phyloP scores from a whole-genome alignment of 164 flowering plant species.

The Euptelea pleiosperma region DNA sequence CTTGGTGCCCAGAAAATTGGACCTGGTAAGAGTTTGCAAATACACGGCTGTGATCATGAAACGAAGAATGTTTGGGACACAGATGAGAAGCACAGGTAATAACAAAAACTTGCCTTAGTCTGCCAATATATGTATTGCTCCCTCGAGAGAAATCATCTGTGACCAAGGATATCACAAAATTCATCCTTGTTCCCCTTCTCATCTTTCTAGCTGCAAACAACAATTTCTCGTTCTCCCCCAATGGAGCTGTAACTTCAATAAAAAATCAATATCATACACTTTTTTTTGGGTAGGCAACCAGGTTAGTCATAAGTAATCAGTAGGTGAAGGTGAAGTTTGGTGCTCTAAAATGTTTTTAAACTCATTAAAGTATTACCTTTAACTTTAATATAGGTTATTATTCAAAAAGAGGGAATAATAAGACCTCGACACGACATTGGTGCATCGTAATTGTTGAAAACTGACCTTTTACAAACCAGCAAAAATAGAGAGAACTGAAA shows the following conservation, averaged over 20 bases:
- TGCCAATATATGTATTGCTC: slow-evolving; percentile 59
- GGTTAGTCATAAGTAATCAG: too few species aligned
- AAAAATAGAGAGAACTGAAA: too few species aligned
- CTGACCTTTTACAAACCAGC: too few species aligned
- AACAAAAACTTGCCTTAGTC: slow-evolving; percentile 46
- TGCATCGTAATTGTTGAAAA: too few species aligned
- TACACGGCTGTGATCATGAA: slow-evolving; percentile 3
- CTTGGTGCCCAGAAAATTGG: slow-evolving; percentile 88
- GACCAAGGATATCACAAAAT: slow-evolving; percentile 60
- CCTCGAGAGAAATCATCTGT: slow-evolving; percentile 63
- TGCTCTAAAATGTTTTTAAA: too few species aligned
- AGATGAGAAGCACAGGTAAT: neutral
- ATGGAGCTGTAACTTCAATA: slow-evolving; percentile 22
- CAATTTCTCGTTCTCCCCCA: slow-evolving; percentile 48
- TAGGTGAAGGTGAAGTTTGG: too few species aligned
- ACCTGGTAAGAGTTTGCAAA: slow-evolving; percentile 42
- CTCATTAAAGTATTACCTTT: too few species aligned
- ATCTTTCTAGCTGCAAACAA: slow-evolving; percentile 70
- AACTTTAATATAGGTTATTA: too few species aligned
- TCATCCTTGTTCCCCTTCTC: slow-evolving; percentile 59
- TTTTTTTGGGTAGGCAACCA: too few species aligned
- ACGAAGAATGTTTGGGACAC: neutral
- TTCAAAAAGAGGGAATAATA: too few species aligned
- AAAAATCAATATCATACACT: slow-evolving; percentile 4
- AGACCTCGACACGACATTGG: too few species aligned